Evolutionary conservation across 2,329 filamentous ascomycete genomes (phyloP).

Genomic region (Pseudogymnoascus sp.): DNA sequence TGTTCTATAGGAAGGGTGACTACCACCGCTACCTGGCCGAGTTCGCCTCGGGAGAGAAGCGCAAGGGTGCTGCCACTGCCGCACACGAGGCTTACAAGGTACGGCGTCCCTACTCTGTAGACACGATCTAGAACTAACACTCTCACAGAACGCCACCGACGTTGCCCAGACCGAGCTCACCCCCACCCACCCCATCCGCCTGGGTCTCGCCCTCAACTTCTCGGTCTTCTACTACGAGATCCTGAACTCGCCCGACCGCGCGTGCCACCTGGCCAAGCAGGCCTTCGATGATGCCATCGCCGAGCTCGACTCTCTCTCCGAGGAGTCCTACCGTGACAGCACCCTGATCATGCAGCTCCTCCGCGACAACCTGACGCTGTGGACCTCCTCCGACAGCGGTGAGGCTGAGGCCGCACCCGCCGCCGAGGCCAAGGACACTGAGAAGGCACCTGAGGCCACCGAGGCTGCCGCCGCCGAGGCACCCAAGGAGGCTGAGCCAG

Average conservation of each 20-base stretch:
- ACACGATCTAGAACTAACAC: background rate
- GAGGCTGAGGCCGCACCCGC: slow-evolving; percentile 59
- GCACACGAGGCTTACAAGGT: slow-evolving; percentile 95
- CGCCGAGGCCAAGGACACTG: slow-evolving; percentile 56
- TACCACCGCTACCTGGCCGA: slow-evolving; percentile 98
- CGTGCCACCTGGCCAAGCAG: slow-evolving; percentile 95
- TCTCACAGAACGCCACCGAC: slow-evolving; percentile 61
- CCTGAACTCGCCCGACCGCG: slow-evolving; percentile 94
- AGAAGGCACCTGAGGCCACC: slow-evolving; percentile 36
- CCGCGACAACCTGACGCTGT: slow-evolving; percentile 93
- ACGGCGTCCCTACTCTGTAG: background rate
- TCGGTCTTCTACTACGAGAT: slow-evolving; percentile 99
- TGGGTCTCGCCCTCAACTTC: slow-evolving; percentile 89
- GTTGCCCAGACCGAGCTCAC: slow-evolving; percentile 83
- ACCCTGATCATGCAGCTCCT: slow-evolving; percentile 98
- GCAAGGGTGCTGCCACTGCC: slow-evolving; percentile 88
- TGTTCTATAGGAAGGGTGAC: slow-evolving; percentile 78
- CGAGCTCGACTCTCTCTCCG: slow-evolving; percentile 90
- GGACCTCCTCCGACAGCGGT: slow-evolving; percentile 86
- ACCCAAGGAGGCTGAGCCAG: slow-evolving; percentile 20
- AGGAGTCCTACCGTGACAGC: slow-evolving; percentile 99
- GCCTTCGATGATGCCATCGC: slow-evolving; percentile 96
- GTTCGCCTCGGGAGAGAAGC: slow-evolving; percentile 89
- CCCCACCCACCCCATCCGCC: slow-evolving; percentile 86
- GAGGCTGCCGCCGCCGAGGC: slow-evolving; percentile 26